Conservation (phyloP, 345 rosid genomes). For the Camelina sativa region DNA sequence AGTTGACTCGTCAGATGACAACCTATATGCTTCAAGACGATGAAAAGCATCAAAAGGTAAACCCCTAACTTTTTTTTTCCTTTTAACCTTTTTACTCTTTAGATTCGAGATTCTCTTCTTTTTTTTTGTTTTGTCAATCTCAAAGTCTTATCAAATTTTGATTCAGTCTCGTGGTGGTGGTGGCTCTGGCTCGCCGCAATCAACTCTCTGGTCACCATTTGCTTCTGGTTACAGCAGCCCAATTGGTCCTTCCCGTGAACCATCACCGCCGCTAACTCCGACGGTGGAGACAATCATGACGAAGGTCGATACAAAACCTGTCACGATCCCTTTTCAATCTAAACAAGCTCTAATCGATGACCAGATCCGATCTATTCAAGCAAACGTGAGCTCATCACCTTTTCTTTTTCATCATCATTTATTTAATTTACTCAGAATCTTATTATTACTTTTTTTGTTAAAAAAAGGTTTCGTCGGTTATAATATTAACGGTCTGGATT, state of each 20-base stretch:
- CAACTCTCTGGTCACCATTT: constrained; percentile 52
- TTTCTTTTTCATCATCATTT: not conserved
- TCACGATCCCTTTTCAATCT: constrained; percentile 41
- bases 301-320: constrained; percentile 35
- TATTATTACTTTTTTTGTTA: not conserved
- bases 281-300: constrained; percentile 48
- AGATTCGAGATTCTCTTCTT: constrained; percentile 33
- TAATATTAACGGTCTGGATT: constrained; percentile 27
- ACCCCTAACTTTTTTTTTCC: not conserved
- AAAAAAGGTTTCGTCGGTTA: constrained; percentile 7
- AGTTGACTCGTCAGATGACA: constrained; percentile 87
- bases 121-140: not conserved
- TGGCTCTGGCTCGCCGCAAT: constrained; percentile 49
- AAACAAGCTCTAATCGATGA: constrained; percentile 64
- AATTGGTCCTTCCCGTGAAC: constrained; percentile 47
- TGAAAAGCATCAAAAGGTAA: constrained; percentile 44
- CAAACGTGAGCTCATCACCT: constrained; percentile 45
- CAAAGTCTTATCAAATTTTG: not conserved
- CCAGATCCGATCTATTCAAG: constrained; percentile 65
- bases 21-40: constrained; percentile 56
- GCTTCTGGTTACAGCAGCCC: constrained; percentile 47
- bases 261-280: constrained; percentile 47
- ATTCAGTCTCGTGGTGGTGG: constrained; percentile 43
- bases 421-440: constrained; percentile 12
- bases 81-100: not conserved